Base-by-base conservation (phyloP, 1,284 basidiomycete genomes). In the Sporisorium scitamineum region DNA sequence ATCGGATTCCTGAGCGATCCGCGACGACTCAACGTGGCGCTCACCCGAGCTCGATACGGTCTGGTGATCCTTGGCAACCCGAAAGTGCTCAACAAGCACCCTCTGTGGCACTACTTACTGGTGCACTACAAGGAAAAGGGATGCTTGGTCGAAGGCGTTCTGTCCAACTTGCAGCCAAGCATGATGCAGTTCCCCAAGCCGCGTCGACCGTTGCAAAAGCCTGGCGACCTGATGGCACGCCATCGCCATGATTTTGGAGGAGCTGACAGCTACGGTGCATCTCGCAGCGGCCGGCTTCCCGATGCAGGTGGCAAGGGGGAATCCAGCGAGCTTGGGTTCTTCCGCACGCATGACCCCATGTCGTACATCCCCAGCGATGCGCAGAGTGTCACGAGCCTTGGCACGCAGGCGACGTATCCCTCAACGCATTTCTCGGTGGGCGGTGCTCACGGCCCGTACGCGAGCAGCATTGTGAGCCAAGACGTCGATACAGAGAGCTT, bases 1-100 rank as follows among this genome's bases (percentile, higher is more conserved):
- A 99, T 99, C 74, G 97, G 97, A 63, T 99, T 99, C 90, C 89
- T 99, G 88, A 97, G 96, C 83, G 97, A 99, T 86, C 97, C 97
- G 4, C 89, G 97, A 71, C 92, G 97, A 77, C 87, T 99, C 82
- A 99, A 99, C 81, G 97, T 99, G 47, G 97, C 97, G 31, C 89
- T 99, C 44, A 98, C 97, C 0, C 90, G 97, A 78, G 97, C 97
- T 55, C 97, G 97, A 87, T 99, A 97, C 84, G 97, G 97, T 11
- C 92, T 97, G 3, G 96, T 99, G 61, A 97, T 99, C 80, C 89
- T 99, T 22, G 97, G 97, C 16, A 99, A 99, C 85, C 96, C 97
- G 4, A 98, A 98, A 86, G 95, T 99, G 60, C 89, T 99, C 54
- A 97, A 94, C 91, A 99, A 98, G 91, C 75, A 84, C 41, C 80